These are phyloP conservation scores for Cenococcum geophilum DNA, from an alignment of 495 filamentous ascomycete genomes.

Conservation along the genomic window DNA sequence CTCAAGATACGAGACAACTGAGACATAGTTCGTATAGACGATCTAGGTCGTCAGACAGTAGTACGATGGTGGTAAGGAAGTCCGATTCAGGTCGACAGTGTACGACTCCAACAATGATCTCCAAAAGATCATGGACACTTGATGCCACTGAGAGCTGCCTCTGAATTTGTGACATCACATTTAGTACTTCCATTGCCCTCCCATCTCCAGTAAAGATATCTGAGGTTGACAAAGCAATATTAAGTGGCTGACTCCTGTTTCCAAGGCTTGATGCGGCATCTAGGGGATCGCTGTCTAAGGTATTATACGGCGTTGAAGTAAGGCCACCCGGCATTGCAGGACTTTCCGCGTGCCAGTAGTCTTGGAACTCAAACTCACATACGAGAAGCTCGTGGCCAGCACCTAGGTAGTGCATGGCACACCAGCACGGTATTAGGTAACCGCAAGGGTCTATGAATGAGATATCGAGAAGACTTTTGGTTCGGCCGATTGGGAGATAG, in stretches of 20 bases:
- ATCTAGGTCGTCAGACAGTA: no score
- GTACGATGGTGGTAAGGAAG: no score
- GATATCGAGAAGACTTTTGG: conserved; percentile 14
- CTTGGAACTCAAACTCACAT: conserved; percentile 20
- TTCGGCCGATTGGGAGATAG: conserved; percentile 7
- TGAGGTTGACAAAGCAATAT: not conserved
- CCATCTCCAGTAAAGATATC: conserved; percentile 14
- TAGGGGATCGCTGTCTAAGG: conserved; percentile 6
- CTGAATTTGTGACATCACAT: conserved; percentile 19
- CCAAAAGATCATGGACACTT: conserved; percentile 9
- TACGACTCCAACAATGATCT: conserved; percentile 12
- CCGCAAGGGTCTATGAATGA: conserved; percentile 13
- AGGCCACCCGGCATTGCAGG: not conserved
- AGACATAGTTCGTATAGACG: no score
- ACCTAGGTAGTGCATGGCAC: conserved; percentile 17
- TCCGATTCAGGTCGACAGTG: no score
- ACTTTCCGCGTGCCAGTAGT: not conserved
- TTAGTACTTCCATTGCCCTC: conserved; percentile 7
- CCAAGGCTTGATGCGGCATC: conserved; percentile 13
- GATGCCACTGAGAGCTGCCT: conserved; percentile 8
- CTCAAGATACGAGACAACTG: no score
- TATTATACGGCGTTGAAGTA: conserved; percentile 6
- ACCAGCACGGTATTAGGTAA: conserved; percentile 13
- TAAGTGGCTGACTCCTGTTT: conserved; percentile 6
- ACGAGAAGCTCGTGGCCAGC: conserved; percentile 4